A percentile compares a stretch with the other conserved stretches of the same genome.
These are phyloP conservation scores for Posidonia australis DNA, from an alignment of 106 monocot genomes.

Conservation along the genomic window DNA sequence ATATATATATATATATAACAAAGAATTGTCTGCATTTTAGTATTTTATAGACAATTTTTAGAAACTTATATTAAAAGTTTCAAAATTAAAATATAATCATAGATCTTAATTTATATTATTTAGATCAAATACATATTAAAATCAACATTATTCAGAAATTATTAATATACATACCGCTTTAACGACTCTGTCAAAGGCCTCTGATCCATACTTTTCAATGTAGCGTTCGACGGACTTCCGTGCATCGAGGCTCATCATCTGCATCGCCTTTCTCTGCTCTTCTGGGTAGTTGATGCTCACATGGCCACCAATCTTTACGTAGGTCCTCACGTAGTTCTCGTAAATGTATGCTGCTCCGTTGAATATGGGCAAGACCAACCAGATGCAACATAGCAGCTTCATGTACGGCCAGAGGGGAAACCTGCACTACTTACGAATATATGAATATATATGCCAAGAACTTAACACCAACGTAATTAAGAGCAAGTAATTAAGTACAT, in stretches of 20 bases:
- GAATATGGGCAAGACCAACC: slow-evolving; percentile 84
- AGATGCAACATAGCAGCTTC: slow-evolving; percentile 73
- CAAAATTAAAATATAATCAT: no score
- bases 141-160: neutral
- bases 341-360: slow-evolving; percentile 94
- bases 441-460: no score
- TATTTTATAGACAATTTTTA: no score
- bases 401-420: slow-evolving; percentile 90
- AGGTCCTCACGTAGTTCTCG: slow-evolving; percentile 68
- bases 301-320: slow-evolving; percentile 51
- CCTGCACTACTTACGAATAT: slow-evolving; percentile 38
- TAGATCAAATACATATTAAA: neutral
- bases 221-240: slow-evolving; percentile 71
- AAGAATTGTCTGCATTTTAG: no score
- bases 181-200: slow-evolving; percentile 64
- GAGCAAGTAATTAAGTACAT: no score
- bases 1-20: no score
- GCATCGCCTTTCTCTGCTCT: slow-evolving; percentile 55
- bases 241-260: slow-evolving; percentile 87
- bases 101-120: neutral
- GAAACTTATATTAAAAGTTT: no score
- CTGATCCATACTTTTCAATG: slow-evolving; percentile 57
- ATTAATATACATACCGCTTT: slow-evolving; percentile 46
- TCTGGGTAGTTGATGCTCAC: slow-evolving; percentile 44
- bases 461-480: no score